Percentiles rank a stretch among this genome's conserved stretches.
Conservation (phyloP, 2,329 filamentous ascomycete species). For the Ophiostoma sp. region DNA sequence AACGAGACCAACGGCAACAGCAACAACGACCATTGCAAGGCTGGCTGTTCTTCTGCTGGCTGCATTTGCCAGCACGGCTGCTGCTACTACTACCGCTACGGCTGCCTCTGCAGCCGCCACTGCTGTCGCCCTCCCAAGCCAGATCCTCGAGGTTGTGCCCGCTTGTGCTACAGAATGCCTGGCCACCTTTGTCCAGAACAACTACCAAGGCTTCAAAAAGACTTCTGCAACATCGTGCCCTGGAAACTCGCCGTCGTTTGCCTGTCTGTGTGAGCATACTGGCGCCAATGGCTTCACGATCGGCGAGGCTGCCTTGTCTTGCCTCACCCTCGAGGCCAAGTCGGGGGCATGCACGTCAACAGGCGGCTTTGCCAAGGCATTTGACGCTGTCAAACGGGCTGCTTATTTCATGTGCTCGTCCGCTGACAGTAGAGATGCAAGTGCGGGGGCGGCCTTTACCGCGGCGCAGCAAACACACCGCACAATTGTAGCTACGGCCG, state of each 20-base stretch:
- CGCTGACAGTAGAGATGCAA: neutral
- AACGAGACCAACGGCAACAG: slow-evolving; percentile 35
- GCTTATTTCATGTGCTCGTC: slow-evolving; percentile 8
- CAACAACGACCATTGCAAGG: slow-evolving; percentile 28
- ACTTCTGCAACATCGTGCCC: slow-evolving; percentile 40
- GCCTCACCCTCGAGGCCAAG: slow-evolving; percentile 51
- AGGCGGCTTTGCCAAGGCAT: slow-evolving; percentile 27
- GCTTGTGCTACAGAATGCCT: slow-evolving; percentile 58
- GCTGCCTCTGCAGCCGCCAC: neutral
- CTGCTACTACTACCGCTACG: neutral
- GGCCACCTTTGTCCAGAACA: slow-evolving; percentile 54
- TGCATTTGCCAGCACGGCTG: neutral
- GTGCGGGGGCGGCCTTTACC: neutral
- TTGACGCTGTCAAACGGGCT: neutral
- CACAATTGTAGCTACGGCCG: slow-evolving; percentile 53
- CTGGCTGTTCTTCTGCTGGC: neutral
- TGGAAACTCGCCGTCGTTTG: slow-evolving; percentile 46
- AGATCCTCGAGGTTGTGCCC: slow-evolving; percentile 45
- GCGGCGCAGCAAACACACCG: slow-evolving; percentile 51
- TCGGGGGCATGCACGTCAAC: slow-evolving; percentile 45
- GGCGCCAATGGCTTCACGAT: slow-evolving; percentile 60
- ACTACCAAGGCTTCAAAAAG: slow-evolving; percentile 41
- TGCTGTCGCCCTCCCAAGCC: slow-evolving; percentile 29
- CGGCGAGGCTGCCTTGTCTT: slow-evolving; percentile 66
- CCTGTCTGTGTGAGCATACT: slow-evolving; percentile 58